These are phyloP conservation scores for Penicillium taxi DNA, from an alignment of 495 filamentous ascomycete species.

Conservation along the genomic window DNA sequence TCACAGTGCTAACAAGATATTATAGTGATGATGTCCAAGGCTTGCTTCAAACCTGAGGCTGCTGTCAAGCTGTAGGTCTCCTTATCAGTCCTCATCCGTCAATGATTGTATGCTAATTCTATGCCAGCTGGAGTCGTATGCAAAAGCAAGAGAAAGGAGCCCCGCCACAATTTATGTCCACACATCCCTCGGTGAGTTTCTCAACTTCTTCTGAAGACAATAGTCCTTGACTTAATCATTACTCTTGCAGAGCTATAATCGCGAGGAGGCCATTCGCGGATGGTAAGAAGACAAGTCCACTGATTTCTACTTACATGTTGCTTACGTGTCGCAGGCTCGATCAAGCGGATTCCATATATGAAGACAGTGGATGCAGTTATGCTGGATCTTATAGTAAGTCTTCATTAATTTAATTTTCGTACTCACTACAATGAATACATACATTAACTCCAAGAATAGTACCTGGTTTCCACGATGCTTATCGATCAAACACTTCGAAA, in stretches of 20 bases:
- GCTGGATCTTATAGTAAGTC: slow-evolving; percentile 26
- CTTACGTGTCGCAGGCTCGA: slow-evolving; percentile 20
- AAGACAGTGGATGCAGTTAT: slow-evolving; percentile 28
- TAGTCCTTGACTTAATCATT: not conserved
- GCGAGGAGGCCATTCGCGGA: slow-evolving; percentile 61
- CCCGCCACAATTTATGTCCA: slow-evolving; percentile 73
- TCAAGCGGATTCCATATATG: slow-evolving; percentile 28
- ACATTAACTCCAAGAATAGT: slow-evolving; percentile 15
- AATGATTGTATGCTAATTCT: not conserved
- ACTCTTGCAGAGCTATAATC: slow-evolving; percentile 48
- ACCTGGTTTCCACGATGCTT: slow-evolving; percentile 27
- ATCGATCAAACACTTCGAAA: slow-evolving; percentile 3
- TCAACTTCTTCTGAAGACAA: not conserved
- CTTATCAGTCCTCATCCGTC: not conserved
- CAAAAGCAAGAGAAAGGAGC: slow-evolving; percentile 47
- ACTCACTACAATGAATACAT: not conserved
- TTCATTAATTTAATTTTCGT: not conserved
- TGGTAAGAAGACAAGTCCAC: slow-evolving; percentile 32
- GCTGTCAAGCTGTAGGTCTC: slow-evolving; percentile 52
- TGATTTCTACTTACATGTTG: not conserved
- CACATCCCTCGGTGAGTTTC: slow-evolving; percentile 66
- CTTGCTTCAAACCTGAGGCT: slow-evolving; percentile 64
- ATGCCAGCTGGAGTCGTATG: slow-evolving; percentile 63
- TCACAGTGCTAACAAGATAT: slow-evolving; percentile 8
- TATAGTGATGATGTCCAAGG: slow-evolving; percentile 54